Evolutionary conservation across 129 eudicot genomes (phyloP), one percentile per base, ranked within the genome.

Genomic region (Escallonia rubra): DNA sequence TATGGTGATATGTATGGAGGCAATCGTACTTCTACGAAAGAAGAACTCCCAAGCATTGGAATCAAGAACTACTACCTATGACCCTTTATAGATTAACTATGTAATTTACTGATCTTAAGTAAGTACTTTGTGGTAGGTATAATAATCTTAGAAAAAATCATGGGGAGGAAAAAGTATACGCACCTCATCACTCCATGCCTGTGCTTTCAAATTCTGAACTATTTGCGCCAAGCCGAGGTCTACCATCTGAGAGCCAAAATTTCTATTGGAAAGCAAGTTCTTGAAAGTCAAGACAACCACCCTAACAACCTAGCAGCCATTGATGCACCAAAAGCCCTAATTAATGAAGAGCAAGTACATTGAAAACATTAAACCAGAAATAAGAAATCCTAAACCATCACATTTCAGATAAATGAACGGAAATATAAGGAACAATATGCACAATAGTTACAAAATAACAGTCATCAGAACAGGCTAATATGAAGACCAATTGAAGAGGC

Each of bases 181-280:
- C 74, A 90, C 97, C 97, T 90, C 97, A 60, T 87, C 97, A 86
- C 84, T 79, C 87, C 87, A 82, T 55, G 87, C 87, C 61, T 82
- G 81, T 8, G 84, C 84, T 75, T 82, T 82, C 68, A 82, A 75
- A 75, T 71, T 82, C 72, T 78, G 81, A 66, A 82, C 84, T 68
- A 82, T 53, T 73, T 78, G 87, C 7, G 74, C 78, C 71, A 82
- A 57, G 8, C 81, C 87, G 57, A 79, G 81, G 71, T 75, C 79
- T 44, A 82, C 81, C 87, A 82, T 82, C 69, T 82, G 84, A 43
- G 81, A 76, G 58, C 87, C 87, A 72, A 90, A 84, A 40, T 80
- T 82, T 73, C 91, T 91, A 74, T 76, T 90, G 34, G 82, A 71
- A 65, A 90, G 88, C 87, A 90, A 81, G 80, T 87, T 90, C 79